A percentile compares a stretch with the other conserved stretches of the same genome.
Conservation (phyloP, 768 basidiomycete species). For the Grammothele lineata region DNA sequence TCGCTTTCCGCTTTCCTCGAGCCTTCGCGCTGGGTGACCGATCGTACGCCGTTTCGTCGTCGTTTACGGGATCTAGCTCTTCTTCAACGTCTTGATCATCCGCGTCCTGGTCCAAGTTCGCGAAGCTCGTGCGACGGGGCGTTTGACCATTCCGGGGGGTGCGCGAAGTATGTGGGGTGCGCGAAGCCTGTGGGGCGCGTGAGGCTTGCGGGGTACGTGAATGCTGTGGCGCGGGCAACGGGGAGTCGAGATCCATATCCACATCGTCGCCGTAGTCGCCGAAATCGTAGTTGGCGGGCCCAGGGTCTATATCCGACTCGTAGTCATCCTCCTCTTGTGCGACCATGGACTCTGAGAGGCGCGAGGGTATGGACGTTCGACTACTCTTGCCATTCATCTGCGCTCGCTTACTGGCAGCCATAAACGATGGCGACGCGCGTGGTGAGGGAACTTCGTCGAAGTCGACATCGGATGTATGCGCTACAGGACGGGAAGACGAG, state of each 20-base stretch:
- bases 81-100: constrained; percentile 38
- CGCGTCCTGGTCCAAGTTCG: constrained; percentile 43
- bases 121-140: constrained; percentile 33
- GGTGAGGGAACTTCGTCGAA: constrained; percentile 33
- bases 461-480: constrained; percentile 29
- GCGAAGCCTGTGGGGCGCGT: too few species aligned
- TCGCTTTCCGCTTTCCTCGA: constrained; percentile 31
- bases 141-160: not conserved
- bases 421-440: constrained; percentile 19
- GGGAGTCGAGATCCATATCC: constrained; percentile 8
- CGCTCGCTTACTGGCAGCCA: constrained; percentile 15
- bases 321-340: constrained; percentile 15
- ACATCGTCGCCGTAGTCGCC: constrained; percentile 13
- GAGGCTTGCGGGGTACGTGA: not conserved
- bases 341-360: constrained; percentile 19
- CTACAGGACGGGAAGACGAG: constrained; percentile 27
- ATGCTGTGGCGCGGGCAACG: not conserved
- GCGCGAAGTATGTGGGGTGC: not conserved
- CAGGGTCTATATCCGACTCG: constrained; percentile 7
- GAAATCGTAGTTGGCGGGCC: constrained; percentile 12
- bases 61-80: constrained; percentile 9
- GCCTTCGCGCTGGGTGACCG: constrained; percentile 13
- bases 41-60: constrained; percentile 10
- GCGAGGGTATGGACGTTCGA: constrained; percentile 18
- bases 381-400: constrained; percentile 9